A percentile compares a stretch with the other conserved stretches of the same genome.
These are phyloP conservation scores for Kwoniella shandongensis DNA, from an alignment of 768 basidiomycete species.

Conservation along the genomic window DNA sequence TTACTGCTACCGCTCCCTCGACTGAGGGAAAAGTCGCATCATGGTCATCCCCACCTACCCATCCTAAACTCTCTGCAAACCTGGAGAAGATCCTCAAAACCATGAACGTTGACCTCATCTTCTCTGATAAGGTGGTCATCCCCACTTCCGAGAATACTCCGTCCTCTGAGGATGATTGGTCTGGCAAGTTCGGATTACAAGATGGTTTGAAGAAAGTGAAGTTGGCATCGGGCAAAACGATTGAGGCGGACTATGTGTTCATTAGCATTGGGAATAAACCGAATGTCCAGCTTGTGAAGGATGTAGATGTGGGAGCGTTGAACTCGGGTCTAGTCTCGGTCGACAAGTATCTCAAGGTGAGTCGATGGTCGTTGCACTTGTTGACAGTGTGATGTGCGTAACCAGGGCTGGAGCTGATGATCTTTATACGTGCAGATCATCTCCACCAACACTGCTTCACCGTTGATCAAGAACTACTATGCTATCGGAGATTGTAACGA, in stretches of 20 bases:
- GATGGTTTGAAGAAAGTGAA: conserved; percentile 26
- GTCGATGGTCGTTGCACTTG: neutral
- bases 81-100: conserved; percentile 24
- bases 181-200: conserved; percentile 31
- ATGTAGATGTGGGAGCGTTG: conserved; percentile 25
- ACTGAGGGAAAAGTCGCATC: conserved; percentile 6
- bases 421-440: conserved; percentile 20
- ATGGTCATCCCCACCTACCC: conserved; percentile 18
- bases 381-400: neutral
- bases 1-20: conserved; percentile 1
- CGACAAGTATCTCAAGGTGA: conserved; percentile 33
- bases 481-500: conserved; percentile 40
- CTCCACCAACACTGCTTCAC: conserved; percentile 21
- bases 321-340: conserved; percentile 30
- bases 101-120: conserved; percentile 28
- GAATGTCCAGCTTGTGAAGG: conserved; percentile 24
- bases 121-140: conserved; percentile 28
- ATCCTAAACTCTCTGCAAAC: conserved; percentile 24
- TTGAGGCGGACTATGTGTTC: conserved; percentile 39
- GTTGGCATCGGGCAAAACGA: conserved; percentile 23
- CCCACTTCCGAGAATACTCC: conserved; percentile 12
- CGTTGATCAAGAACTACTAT: conserved; percentile 33
- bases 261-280: conserved; percentile 39
- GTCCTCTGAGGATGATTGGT: conserved; percentile 26
- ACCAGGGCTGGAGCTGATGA: neutral